Conservation (phyloP, 306 rosid genomes). For the Malus sieversii region DNA sequence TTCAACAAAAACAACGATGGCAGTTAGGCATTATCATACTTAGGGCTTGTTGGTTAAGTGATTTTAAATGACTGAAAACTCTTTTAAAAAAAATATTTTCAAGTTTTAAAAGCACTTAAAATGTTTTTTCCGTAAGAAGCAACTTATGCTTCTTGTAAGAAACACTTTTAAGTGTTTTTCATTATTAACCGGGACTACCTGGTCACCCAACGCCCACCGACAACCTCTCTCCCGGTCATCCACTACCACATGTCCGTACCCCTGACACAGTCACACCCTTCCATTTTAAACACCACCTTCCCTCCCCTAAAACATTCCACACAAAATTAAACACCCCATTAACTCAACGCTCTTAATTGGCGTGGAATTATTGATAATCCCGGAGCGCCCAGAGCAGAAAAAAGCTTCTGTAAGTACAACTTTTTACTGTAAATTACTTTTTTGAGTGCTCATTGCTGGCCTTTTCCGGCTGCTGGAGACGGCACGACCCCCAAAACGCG, state of each 20-base stretch:
- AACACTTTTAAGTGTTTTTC: too few relatives aligned
- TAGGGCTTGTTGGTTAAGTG: too few relatives aligned
- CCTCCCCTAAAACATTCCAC: neutral
- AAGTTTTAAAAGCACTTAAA: too few relatives aligned
- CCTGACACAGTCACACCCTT: neutral
- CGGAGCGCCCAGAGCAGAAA: neutral
- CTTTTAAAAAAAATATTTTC: too few relatives aligned
- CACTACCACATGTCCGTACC: neutral
- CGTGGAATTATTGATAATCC: constrained; percentile 3
- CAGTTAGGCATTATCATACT: too few relatives aligned
- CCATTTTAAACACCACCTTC: constrained; percentile 6
- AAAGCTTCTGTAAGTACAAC: neutral
- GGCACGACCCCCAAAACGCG: neutral
- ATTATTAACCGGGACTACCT: constrained; percentile 6
- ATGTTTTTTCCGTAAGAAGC: rapidly evolving
- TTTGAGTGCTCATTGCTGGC: neutral
- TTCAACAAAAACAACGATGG: too few relatives aligned
- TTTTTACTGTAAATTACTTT: neutral
- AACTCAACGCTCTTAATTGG: neutral
- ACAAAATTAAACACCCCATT: neutral
- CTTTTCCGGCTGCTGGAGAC: constrained; percentile 9
- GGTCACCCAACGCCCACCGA: constrained; percentile 19
- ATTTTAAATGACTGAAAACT: too few relatives aligned
- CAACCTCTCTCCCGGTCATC: neutral
- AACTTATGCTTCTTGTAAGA: too few relatives aligned